Evolutionary conservation across 208 protist species (phyloP).

Genomic region (Trypanosoma theileri): DNA sequence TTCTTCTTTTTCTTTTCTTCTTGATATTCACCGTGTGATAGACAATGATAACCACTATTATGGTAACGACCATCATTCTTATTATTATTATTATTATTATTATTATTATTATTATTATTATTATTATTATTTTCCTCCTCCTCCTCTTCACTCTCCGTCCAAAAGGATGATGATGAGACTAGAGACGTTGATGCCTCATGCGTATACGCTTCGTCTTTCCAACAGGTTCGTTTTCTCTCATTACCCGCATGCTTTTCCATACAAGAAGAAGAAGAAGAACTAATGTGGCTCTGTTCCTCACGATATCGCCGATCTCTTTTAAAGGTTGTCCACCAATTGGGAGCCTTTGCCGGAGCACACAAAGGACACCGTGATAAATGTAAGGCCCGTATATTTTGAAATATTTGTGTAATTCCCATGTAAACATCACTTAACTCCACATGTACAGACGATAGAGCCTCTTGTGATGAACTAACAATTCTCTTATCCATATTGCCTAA

Average conservation of each 20-base stretch:
- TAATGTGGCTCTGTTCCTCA: not conserved
- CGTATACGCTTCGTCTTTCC: too few species aligned
- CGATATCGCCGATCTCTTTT: not conserved
- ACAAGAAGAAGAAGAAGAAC: too few species aligned
- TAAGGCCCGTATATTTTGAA: slow-evolving; percentile 1
- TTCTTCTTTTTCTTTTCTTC: not conserved
- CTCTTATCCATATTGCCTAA: too few species aligned
- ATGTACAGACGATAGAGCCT: not conserved
- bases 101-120: too few species aligned
- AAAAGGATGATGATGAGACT: too few species aligned
- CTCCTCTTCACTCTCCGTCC: too few species aligned
- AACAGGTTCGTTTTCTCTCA: too few species aligned
- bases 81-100: too few species aligned
- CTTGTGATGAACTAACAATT: not conserved
- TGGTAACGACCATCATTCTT: too few species aligned
- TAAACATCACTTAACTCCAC: not conserved
- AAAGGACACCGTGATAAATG: slow-evolving; percentile 27
- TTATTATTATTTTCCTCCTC: too few species aligned
- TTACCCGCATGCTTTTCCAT: too few species aligned
- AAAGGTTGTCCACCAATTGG: slow-evolving; percentile 18
- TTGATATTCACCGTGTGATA: not conserved
- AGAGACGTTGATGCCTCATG: too few species aligned
- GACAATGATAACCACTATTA: not conserved
- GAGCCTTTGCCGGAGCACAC: slow-evolving; percentile 9
- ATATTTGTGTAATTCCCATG: slow-evolving; percentile 1